Evolutionary conservation across 495 filamentous ascomycete species (phyloP).

Genomic region (Bombardia bombarda): DNA sequence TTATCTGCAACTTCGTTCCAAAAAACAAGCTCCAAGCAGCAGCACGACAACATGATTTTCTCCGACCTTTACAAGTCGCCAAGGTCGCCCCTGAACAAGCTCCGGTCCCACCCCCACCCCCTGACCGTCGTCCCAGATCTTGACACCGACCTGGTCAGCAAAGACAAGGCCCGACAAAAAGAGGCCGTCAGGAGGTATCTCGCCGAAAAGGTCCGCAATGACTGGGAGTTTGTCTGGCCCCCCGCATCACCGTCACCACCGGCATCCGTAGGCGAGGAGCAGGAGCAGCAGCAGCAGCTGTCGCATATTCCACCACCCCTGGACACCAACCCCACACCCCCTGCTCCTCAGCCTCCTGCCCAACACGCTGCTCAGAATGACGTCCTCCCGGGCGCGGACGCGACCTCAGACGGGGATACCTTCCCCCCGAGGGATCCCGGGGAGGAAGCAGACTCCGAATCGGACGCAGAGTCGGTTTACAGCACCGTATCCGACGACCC

Average conservation of each 20-base stretch:
- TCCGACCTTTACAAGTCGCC: constrained; percentile 31
- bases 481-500: constrained; percentile 40
- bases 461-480: constrained; percentile 35
- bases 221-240: constrained; percentile 49
- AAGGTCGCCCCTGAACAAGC: constrained; percentile 29
- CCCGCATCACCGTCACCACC: constrained; percentile 6
- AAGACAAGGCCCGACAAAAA: constrained; percentile 47
- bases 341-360: neutral
- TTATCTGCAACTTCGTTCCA: too few relatives aligned
- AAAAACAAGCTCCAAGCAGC: neutral
- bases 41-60: constrained; percentile 25
- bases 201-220: constrained; percentile 45
- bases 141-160: constrained; percentile 45
- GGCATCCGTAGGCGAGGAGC: neutral
- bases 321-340: neutral
- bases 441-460: constrained; percentile 28
- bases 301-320: neutral
- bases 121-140: constrained; percentile 23
- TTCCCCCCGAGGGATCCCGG: constrained; percentile 15
- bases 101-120: constrained; percentile 27
- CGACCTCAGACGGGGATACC: constrained; percentile 5
- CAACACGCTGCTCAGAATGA: neutral
- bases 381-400: neutral
- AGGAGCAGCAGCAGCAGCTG: neutral
- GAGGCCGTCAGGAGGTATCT: constrained; percentile 45